These are phyloP conservation scores for Manihot esculenta DNA, from an alignment of 441 rosid species.

Conservation along the genomic window DNA sequence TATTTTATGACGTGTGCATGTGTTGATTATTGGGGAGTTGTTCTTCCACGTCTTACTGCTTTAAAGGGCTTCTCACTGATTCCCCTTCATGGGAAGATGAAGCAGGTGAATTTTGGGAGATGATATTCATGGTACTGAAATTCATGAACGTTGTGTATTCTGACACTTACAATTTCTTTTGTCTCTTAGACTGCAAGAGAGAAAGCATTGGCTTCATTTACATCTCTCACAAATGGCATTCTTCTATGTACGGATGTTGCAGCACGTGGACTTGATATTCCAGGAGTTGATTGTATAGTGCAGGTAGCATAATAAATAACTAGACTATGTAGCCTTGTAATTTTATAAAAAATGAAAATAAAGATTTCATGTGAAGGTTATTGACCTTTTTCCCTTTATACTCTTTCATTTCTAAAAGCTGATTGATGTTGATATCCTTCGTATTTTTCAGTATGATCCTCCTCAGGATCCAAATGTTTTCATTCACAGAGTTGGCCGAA, in stretches of 20 bases:
- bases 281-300: slow-evolving; percentile 83
- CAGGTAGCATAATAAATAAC: slow-evolving; percentile 51
- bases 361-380: background rate
- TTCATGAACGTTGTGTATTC: slow-evolving; percentile 12
- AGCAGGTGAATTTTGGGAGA: slow-evolving; percentile 54
- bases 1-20: slow-evolving; percentile 94
- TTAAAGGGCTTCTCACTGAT: slow-evolving; percentile 63
- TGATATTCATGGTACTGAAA: background rate
- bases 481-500: slow-evolving; percentile 85
- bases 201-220: slow-evolving; percentile 81
- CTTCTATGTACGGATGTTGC: slow-evolving; percentile 97
- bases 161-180: slow-evolving; percentile 20
- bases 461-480: slow-evolving; percentile 89
- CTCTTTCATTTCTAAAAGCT: background rate
- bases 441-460: slow-evolving; percentile 67
- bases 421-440: slow-evolving; percentile 15
- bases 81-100: slow-evolving; percentile 88
- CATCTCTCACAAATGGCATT: slow-evolving; percentile 63
- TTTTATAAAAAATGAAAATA: background rate
- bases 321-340: background rate
- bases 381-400: background rate
- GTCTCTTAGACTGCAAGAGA: slow-evolving; percentile 58
- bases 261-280: slow-evolving; percentile 97
- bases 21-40: slow-evolving; percentile 90
- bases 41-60: slow-evolving; percentile 60